Evolutionary conservation across 2,329 filamentous ascomycete genomes (phyloP).

Genomic region (Colletotrichum tropicicola): DNA sequence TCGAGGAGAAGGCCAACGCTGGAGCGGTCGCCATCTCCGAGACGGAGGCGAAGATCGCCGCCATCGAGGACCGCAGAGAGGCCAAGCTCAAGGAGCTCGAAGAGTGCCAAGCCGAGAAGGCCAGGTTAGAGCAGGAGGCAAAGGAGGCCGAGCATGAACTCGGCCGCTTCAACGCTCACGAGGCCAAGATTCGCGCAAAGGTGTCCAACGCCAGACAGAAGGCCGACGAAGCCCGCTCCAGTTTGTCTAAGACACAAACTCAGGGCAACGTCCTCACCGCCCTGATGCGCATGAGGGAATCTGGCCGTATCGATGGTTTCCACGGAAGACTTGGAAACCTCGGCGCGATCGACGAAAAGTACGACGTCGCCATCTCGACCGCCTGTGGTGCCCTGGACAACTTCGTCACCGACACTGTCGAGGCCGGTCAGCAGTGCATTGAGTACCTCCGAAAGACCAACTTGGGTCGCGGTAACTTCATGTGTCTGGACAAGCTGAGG

Average conservation of each 20-base stretch:
- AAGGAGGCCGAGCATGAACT: conserved; percentile 77
- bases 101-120: conserved; percentile 77
- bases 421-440: conserved; percentile 96
- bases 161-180: conserved; percentile 75
- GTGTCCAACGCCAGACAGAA: conserved; percentile 92
- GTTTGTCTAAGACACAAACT: conserved; percentile 87
- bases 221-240: conserved; percentile 93
- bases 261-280: conserved; percentile 92
- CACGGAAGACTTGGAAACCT: conserved; percentile 95
- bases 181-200: conserved; percentile 83
- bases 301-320: conserved; percentile 95
- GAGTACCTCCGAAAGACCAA: conserved; percentile 98
- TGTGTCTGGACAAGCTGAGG: conserved; percentile 89
- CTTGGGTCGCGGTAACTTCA: conserved; percentile 95
- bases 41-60: conserved; percentile 78
- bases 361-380: conserved; percentile 98
- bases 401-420: conserved; percentile 95
- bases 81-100: conserved; percentile 80
- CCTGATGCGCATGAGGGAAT: conserved; percentile 93
- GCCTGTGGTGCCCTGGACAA: conserved; percentile 93
- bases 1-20: conserved; percentile 88
- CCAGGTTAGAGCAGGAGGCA: conserved; percentile 77
- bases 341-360: conserved; percentile 91
- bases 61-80: conserved; percentile 75
- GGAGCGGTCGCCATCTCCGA: conserved; percentile 87